Evolutionary conservation across 2,329 filamentous ascomycete species (phyloP).

Genomic region (Byssothecium circinans): DNA sequence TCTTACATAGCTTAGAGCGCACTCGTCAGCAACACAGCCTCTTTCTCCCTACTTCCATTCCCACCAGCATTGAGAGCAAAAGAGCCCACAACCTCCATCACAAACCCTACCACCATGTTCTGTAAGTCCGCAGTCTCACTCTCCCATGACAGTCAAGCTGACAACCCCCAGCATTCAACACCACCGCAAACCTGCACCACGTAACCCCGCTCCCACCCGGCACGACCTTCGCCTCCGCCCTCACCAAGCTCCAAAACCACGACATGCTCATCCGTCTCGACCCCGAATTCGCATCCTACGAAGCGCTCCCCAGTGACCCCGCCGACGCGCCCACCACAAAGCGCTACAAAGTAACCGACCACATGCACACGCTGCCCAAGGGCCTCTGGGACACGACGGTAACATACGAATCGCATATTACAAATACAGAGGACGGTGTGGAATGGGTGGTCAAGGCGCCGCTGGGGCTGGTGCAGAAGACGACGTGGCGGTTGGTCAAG

Average conservation of each 20-base stretch:
- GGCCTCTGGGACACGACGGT: constrained; percentile 43
- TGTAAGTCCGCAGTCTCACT: constrained; percentile 20
- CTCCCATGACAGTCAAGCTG: neutral
- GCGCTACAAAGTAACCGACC: constrained; percentile 42
- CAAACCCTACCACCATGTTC: constrained; percentile 25
- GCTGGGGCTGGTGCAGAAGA: constrained; percentile 36
- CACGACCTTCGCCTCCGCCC: constrained; percentile 22
- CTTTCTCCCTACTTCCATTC: neutral
- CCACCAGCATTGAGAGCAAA: constrained; percentile 9
- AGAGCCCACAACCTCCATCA: neutral
- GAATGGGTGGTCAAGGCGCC: constrained; percentile 41
- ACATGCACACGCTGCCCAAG: constrained; percentile 40
- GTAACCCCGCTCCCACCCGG: constrained; percentile 34
- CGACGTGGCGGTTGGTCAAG: constrained; percentile 34
- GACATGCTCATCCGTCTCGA: constrained; percentile 42
- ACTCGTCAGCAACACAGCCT: constrained; percentile 6
- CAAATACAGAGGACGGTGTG: constrained; percentile 36
- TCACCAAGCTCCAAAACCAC: constrained; percentile 37
- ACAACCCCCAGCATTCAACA: constrained; percentile 31
- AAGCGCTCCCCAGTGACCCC: constrained; percentile 24
- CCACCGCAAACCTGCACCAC: constrained; percentile 38
- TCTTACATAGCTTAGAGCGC: neutral
- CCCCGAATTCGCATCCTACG: constrained; percentile 40
- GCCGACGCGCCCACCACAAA: constrained; percentile 28
- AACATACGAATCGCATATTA: constrained; percentile 38